These are phyloP conservation scores for Neopestalotiopsis sp. DNA, from an alignment of 2,329 filamentous ascomycete species.

Conservation along the genomic window DNA sequence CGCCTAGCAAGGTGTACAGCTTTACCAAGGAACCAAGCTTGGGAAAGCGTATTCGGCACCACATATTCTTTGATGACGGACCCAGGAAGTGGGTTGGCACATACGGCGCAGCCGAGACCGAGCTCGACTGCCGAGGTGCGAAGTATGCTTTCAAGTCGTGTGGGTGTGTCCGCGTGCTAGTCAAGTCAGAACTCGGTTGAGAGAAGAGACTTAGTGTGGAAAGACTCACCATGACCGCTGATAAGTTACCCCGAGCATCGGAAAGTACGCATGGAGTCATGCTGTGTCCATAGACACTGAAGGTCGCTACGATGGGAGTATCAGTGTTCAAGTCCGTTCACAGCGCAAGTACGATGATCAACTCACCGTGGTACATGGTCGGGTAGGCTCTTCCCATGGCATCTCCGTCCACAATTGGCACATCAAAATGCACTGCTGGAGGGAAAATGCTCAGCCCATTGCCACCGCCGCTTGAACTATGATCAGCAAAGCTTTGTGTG, in stretches of 20 bases:
- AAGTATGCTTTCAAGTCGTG: conserved; percentile 3
- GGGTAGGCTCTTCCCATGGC: conserved; percentile 16
- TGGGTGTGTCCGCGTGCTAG: conserved; percentile 7
- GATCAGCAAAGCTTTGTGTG: no score
- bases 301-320: not conserved
- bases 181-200: not conserved
- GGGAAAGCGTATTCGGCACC: conserved; percentile 8
- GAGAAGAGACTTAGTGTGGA: no score
- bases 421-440: conserved; percentile 7
- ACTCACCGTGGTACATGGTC: conserved; percentile 16
- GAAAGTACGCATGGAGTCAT: conserved; percentile 10
- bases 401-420: conserved; percentile 12
- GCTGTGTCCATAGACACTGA: conserved; percentile 10
- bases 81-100: conserved; percentile 7
- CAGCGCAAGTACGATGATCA: not conserved
- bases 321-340: not conserved
- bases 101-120: conserved; percentile 16
- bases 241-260: conserved; percentile 7
- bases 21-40: conserved; percentile 7
- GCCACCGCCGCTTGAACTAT: not conserved
- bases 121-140: conserved; percentile 13
- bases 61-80: conserved; percentile 4
- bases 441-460: conserved; percentile 11
- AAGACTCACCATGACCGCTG: conserved; percentile 12
- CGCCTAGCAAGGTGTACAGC: conserved; percentile 3